Evolutionary conservation across 371 early-diverging fungal genomes (phyloP), one percentile per base, ranked within the genome.

Genomic region (Quaeritorhiza haematococci): DNA sequence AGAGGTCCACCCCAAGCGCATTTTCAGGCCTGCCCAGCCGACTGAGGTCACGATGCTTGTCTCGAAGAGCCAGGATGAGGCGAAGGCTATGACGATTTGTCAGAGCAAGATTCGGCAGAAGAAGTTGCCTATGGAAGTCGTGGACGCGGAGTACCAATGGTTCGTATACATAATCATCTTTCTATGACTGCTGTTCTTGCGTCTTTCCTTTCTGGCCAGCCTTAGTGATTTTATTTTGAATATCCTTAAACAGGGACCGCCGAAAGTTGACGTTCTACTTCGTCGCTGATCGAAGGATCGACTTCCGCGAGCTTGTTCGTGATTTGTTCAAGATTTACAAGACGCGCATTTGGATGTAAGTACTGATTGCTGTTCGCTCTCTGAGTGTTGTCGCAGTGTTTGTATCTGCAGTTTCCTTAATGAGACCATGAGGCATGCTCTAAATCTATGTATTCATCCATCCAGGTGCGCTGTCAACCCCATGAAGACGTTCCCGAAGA

Each of bases 291-390:
- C 85, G 87, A 52, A 84, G 98, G 43, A 91, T 99, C 49, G 99
- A 99, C 73, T 99, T 99, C 72, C 85, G 98, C 50, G 99, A 98
- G 64, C 82, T 98, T 32, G 98, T 98, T 53, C 86, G 95, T 35
- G 98, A 98, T 49, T 78, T 98, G 46, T 99, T 98, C 79, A 97
- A 96, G 73, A 86, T 93, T 35, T 98, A 96, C 79, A 98, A 98
- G 78, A 97, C 96, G 5, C 87, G 99, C 48, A 98, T 99, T 62
- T 99, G 99, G 99, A 94, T 98, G 95, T 76, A 69, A 42, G 74
- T 69, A 4, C 68, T 73, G 23, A 64, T 67, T 53, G 67, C 73
- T 15, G 58, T 67, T 41, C n/a, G n/a, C n/a, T n/a, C n/a, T n/a
- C n/a, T n/a, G n/a, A n/a, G n/a, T n/a, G n/a, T n/a, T n/a, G n/a